Conservation (phyloP, 192 early-diverging fungal species). For the Paraglomus brasilianum region DNA sequence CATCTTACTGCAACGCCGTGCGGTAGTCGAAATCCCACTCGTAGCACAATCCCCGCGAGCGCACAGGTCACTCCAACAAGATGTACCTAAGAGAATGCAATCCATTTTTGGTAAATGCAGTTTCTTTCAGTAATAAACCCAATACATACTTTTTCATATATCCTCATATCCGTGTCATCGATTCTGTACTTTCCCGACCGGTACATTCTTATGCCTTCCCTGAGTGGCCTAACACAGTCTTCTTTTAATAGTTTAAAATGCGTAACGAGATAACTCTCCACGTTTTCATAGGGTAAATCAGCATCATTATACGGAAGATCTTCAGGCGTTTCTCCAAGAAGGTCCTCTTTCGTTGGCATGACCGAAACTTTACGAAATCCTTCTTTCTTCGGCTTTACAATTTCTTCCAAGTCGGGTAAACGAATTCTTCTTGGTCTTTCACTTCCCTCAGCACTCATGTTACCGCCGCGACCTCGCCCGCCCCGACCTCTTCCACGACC, state of each 20-base stretch:
- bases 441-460: background rate
- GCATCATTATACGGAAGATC: constrained; percentile 48
- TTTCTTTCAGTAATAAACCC: background rate
- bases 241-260: constrained; percentile 53
- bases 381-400: background rate
- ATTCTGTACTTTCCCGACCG: constrained; percentile 26
- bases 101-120: background rate
- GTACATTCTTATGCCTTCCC: constrained; percentile 43
- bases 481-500: too few species aligned
- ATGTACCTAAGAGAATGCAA: constrained; percentile 37
- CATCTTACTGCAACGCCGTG: constrained; percentile 48
- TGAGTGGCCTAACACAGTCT: constrained; percentile 52
- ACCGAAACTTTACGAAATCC: constrained; percentile 22
- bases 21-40: constrained; percentile 46
- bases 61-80: constrained; percentile 47
- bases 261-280: constrained; percentile 51
- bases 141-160: constrained; percentile 37
- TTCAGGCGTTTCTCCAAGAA: background rate
- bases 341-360: constrained; percentile 11
- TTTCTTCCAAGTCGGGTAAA: background rate
- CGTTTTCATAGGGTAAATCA: constrained; percentile 41
- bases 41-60: constrained; percentile 40
- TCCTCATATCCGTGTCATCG: constrained; percentile 16
- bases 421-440: background rate
- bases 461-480: background rate